These are phyloP conservation scores for Calonectria henricotiae DNA, from an alignment of 2,329 filamentous ascomycete species.

Conservation along the genomic window DNA sequence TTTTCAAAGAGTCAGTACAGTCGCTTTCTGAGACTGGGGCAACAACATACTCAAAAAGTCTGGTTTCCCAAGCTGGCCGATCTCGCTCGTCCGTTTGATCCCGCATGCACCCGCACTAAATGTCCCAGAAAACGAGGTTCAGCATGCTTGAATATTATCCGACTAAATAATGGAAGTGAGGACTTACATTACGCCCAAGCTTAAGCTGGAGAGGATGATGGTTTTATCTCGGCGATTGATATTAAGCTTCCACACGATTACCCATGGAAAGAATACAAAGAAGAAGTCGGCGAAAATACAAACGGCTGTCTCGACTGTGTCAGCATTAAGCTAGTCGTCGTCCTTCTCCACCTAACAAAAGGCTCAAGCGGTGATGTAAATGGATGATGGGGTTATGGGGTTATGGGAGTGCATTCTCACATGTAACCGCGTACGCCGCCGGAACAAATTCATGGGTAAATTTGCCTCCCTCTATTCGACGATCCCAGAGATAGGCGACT, in stretches of 20 bases:
- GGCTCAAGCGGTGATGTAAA: too few species aligned
- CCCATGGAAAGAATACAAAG: constrained; percentile 61
- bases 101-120: constrained; percentile 32
- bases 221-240: constrained; percentile 63
- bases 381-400: too few species aligned
- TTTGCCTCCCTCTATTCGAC: background rate
- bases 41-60: constrained; percentile 24
- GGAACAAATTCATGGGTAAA: constrained; percentile 28
- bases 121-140: background rate
- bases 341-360: background rate
- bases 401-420: constrained; percentile 9
- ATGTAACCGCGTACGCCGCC: constrained; percentile 19
- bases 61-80: background rate
- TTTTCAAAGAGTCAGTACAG: background rate
- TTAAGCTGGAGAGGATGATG: constrained; percentile 59
- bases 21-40: background rate
- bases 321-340: background rate
- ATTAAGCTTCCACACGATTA: constrained; percentile 61
- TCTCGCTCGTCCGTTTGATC: constrained; percentile 27
- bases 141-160: too few species aligned
- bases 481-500: constrained; percentile 29
- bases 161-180: too few species aligned
- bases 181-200: constrained; percentile 59
- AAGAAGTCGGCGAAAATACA: constrained; percentile 56
- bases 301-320: constrained; percentile 4